phyloP scores from a whole-genome alignment of 805 yeast species.

The Yamadazyma akitaensis region DNA sequence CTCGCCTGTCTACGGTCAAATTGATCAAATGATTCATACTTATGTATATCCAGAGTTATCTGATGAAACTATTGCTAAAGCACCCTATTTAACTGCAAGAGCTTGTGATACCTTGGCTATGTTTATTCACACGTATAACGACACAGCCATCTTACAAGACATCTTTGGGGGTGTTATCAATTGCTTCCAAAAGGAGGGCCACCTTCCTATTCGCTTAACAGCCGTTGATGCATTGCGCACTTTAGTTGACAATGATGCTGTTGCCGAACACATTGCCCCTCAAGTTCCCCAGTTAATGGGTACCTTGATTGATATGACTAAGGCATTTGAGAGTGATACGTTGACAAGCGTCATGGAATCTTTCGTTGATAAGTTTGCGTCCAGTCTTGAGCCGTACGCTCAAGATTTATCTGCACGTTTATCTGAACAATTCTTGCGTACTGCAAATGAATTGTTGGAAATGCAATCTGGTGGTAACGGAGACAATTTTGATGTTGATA shows the following conservation, averaged over 20 bases:
- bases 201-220: constrained; percentile 49
- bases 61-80: constrained; percentile 22
- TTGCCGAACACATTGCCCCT: constrained; percentile 38
- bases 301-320: constrained; percentile 42
- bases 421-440: constrained; percentile 68
- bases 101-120: constrained; percentile 46
- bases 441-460: constrained; percentile 56
- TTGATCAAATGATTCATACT: constrained; percentile 36
- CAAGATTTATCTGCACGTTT: constrained; percentile 46
- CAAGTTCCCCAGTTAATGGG: constrained; percentile 47
- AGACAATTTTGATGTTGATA: constrained; percentile 28
- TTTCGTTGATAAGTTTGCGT: constrained; percentile 42
- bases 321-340: constrained; percentile 41
- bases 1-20: constrained; percentile 38
- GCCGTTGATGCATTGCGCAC: constrained; percentile 52
- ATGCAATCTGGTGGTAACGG: constrained; percentile 14
- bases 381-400: constrained; percentile 41
- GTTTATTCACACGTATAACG: constrained; percentile 33
- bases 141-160: constrained; percentile 34
- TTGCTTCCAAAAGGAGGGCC: constrained; percentile 39
- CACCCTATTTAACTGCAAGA: constrained; percentile 44
- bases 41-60: constrained; percentile 41
- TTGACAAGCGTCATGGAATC: constrained; percentile 44
- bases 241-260: constrained; percentile 44
- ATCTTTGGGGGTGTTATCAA: constrained; percentile 39